Conservation (phyloP, 177 flowering plant species). For the Vitis hybrid region DNA sequence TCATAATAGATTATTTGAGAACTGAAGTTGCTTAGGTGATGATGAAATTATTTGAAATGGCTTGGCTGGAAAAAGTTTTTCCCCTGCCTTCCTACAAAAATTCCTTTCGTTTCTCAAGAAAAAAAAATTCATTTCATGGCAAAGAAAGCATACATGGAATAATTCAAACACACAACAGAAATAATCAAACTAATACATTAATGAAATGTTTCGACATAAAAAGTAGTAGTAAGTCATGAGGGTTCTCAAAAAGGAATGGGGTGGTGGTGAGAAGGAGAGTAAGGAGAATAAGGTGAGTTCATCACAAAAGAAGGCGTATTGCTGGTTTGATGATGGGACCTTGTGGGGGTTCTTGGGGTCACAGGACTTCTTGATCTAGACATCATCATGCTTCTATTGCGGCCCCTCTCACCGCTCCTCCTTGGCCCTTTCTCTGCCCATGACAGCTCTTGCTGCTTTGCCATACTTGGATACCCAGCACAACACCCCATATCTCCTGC, state of each 20-base stretch:
- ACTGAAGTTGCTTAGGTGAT: too few species aligned
- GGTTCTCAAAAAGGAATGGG: conserved; percentile 19
- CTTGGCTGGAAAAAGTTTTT: too few species aligned
- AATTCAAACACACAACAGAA: background rate
- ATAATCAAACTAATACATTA: too few species aligned
- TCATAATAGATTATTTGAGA: too few species aligned
- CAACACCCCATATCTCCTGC: conserved; percentile 51
- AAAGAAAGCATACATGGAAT: background rate
- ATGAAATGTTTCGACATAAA: too few species aligned
- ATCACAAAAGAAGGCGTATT: conserved; percentile 31
- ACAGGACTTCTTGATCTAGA: conserved; percentile 30
- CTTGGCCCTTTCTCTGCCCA: conserved; percentile 73
- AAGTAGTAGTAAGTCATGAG: background rate
- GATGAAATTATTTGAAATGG: too few species aligned
- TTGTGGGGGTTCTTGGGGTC: conserved; percentile 17
- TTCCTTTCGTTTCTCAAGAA: too few species aligned
- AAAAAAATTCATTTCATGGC: background rate
- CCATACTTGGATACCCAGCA: conserved; percentile 36
- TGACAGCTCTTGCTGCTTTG: conserved; percentile 51
- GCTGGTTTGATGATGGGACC: conserved; percentile 7
- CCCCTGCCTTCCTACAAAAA: too few species aligned
- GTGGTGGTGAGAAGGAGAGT: conserved; percentile 20
- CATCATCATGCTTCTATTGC: conserved; percentile 17
- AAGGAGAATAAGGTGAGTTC: conserved; percentile 26
- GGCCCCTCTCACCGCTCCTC: conserved; percentile 30